Percentiles rank a stretch among this genome's conserved stretches.
phyloP scores from a whole-genome alignment of 371 early-diverging fungal species.

The Rhizopus microsporus region DNA sequence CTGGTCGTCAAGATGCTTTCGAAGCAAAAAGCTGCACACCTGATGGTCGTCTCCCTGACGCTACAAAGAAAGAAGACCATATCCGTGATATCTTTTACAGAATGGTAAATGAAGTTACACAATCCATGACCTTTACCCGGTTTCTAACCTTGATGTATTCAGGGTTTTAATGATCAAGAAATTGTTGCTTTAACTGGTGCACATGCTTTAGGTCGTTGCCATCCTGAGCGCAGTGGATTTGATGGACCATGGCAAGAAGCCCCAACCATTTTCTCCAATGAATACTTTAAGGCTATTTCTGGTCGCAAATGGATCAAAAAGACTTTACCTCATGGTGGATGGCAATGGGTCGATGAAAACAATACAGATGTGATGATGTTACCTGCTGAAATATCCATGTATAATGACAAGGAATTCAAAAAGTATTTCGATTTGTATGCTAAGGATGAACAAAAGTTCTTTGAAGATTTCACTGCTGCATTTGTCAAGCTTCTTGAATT shows the following conservation, averaged over 20 bases:
- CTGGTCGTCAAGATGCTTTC: constrained; percentile 78
- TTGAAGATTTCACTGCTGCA: constrained; percentile 77
- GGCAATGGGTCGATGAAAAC: constrained; percentile 72
- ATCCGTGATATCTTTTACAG: constrained; percentile 86
- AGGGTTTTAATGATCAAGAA: constrained; percentile 72
- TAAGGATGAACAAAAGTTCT: constrained; percentile 70
- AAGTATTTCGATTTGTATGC: constrained; percentile 77
- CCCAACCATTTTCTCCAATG: constrained; percentile 85
- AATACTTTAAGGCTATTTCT: constrained; percentile 70
- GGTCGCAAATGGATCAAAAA: constrained; percentile 65
- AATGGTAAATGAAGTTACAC: constrained; percentile 58
- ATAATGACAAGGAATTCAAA: constrained; percentile 60
- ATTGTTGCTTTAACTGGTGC: constrained; percentile 85
- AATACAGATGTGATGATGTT: constrained; percentile 81
- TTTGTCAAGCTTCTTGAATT: constrained; percentile 82
- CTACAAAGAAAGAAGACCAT: constrained; percentile 72
- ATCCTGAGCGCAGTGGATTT: constrained; percentile 77
- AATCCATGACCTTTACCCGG: background rate
- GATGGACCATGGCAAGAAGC: constrained; percentile 88
- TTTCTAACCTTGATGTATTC: background rate
- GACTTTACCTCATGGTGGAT: constrained; percentile 64
- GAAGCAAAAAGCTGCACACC: constrained; percentile 64
- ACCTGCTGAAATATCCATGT: constrained; percentile 79
- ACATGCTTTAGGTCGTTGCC: constrained; percentile 87
- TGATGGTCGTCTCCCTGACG: constrained; percentile 94